phyloP scores from a whole-genome alignment of 768 basidiomycete genomes.

The Lentinula raphanica region DNA sequence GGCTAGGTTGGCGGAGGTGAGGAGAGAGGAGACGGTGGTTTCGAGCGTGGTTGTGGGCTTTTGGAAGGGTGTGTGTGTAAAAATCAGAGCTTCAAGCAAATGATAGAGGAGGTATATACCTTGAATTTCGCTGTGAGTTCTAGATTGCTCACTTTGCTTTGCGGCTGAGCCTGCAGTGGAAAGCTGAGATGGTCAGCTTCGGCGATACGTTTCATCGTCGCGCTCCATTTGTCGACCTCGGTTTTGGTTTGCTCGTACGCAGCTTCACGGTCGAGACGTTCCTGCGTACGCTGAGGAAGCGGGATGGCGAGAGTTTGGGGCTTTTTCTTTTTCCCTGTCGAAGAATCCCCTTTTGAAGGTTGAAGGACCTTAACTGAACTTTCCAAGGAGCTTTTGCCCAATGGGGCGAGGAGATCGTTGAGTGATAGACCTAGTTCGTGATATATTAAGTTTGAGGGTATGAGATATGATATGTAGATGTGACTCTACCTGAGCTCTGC shows the following conservation, averaged over 20 bases:
- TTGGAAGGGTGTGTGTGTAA: neutral
- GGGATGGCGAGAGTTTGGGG: constrained; percentile 71
- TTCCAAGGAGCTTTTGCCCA: constrained; percentile 63
- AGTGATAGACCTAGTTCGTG: constrained; percentile 47
- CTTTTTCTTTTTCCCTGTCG: constrained; percentile 48
- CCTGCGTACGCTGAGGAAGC: constrained; percentile 80
- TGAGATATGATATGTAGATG: neutral
- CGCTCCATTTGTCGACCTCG: constrained; percentile 91
- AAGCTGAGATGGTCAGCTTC: constrained; percentile 89
- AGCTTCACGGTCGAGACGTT: constrained; percentile 86
- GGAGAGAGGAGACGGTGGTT: constrained; percentile 73
- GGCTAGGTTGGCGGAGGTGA: constrained; percentile 75
- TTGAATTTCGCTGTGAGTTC: constrained; percentile 83
- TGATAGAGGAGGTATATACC: constrained; percentile 39
- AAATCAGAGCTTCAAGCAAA: neutral
- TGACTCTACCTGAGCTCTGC: constrained; percentile 38
- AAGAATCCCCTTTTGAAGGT: constrained; percentile 22
- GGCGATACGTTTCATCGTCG: constrained; percentile 86
- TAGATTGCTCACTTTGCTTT: constrained; percentile 58
- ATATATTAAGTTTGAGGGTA: neutral
- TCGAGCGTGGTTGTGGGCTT: constrained; percentile 85
- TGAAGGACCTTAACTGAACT: constrained; percentile 60
- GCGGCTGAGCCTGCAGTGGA: constrained; percentile 65
- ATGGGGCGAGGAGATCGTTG: constrained; percentile 72
- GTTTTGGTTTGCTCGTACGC: constrained; percentile 91